phyloP scores from a whole-genome alignment of 208 protist species.

The Trypanosomatidae sp. region DNA sequence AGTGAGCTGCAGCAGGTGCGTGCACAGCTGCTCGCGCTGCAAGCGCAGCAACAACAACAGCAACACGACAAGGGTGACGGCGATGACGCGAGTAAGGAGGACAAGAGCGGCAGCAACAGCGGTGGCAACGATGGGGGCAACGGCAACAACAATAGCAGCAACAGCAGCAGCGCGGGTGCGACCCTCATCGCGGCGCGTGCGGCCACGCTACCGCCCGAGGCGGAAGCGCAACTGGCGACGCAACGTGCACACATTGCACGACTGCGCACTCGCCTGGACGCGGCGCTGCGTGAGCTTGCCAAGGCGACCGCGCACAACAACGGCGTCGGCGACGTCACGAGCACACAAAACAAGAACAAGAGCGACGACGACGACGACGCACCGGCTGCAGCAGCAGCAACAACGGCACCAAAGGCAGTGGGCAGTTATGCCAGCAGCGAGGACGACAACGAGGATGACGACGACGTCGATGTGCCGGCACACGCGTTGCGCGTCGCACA shows the following conservation, averaged over 20 bases:
- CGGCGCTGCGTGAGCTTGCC: not conserved
- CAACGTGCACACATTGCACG: not conserved
- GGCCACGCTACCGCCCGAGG: not conserved
- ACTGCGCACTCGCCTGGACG: conserved; percentile 3
- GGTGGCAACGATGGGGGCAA: not conserved
- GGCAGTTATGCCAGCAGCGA: not conserved
- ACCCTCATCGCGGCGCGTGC: not conserved
- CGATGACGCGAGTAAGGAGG: not conserved
- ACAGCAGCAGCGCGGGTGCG: not conserved
- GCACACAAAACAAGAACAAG: not conserved
- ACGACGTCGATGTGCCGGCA: no score
- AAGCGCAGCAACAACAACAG: no score
- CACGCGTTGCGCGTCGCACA: not conserved
- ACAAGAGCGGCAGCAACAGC: not conserved
- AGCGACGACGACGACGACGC: not conserved
- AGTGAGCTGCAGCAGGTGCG: conserved; percentile 16
- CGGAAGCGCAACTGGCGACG: not conserved
- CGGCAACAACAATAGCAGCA: conserved; percentile 3
- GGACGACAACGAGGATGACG: no score
- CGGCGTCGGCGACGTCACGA: conserved; percentile 6
- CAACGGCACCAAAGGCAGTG: not conserved
- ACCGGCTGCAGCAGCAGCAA: not conserved
- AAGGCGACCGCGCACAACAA: conserved; percentile 1
- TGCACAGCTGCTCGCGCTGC: no score
- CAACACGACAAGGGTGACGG: not conserved